Base-by-base conservation (phyloP, 2,329 filamentous ascomycete genomes). In the Claviceps fusiformis region DNA sequence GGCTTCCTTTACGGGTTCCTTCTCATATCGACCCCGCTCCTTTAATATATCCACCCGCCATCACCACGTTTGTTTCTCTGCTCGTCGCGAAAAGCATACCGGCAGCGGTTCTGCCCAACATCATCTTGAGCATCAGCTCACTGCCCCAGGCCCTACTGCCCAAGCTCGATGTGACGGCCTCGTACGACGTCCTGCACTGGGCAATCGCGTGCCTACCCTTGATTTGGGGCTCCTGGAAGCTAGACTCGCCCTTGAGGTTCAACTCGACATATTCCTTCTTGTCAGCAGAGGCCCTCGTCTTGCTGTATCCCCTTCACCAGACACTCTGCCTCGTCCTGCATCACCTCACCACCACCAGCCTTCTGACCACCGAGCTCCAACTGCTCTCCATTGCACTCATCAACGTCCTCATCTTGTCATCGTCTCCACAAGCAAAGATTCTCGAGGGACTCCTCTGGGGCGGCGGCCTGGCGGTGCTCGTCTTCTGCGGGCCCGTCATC, bases 1-100 rank as follows among this genome's bases (percentile, higher is more conserved):
- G 59, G 56, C 60, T 75, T 35, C 71, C 74, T 1, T 62, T 84
- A 41, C 65, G 66, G 35, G 73, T 95, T 43, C 89, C 90, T 0
- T 73, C 82, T 4, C 77, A 80, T n/a, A 95, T 96, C 69, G 92
- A 97, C 64, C 91, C 90, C 3, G 92, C 92, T 7, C 89, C 91
- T 11, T 76, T 95, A n/a, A 70, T 96, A 56, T 97, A 96, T 66
- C 92, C 92, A 19, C 79, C 86, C 6, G 70, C 84, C 2, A 76
- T 95, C 35, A 89, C 91, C 0, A 71, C 91, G 17, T 76, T 91
- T 49, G 85, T 93, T 33, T 83, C 90, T 1, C 73, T 93, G 5
- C 83, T 91, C 10, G 75, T 95, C 46, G 81, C 83, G 8, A 75
- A 77, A 52, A 77, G 79, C 51, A 81, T 80, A 49, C 74, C 79